phyloP scores from a whole-genome alignment of 768 basidiomycete genomes.

The Mycena galericulata region DNA sequence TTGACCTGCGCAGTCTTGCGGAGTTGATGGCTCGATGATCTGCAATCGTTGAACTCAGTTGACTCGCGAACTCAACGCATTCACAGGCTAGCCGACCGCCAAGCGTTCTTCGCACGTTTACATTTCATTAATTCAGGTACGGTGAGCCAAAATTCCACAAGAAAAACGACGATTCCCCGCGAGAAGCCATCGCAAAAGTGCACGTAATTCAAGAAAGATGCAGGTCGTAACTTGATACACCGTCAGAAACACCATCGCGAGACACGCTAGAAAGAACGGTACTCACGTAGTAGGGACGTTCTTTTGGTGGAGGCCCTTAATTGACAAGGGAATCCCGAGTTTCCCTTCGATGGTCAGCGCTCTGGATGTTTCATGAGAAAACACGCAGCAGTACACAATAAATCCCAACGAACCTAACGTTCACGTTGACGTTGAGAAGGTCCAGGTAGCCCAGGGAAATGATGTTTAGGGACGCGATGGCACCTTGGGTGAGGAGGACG shows the following conservation, averaged over 20 bases:
- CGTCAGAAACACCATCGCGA: background rate
- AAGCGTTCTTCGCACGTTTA: too few relatives aligned
- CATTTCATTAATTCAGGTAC: too few relatives aligned
- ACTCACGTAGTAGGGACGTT: slow-evolving; percentile 35
- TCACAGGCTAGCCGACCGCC: too few relatives aligned
- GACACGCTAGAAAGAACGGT: too few relatives aligned
- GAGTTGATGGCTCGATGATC: too few relatives aligned
- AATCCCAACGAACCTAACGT: slow-evolving; percentile 47
- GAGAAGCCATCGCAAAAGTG: too few relatives aligned
- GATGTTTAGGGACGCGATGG: slow-evolving; percentile 60
- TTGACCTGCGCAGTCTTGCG: too few relatives aligned
- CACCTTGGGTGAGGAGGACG: slow-evolving; percentile 67
- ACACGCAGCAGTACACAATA: background rate
- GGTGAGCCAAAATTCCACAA: too few relatives aligned
- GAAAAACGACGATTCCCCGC: too few relatives aligned
- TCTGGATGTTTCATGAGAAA: background rate
- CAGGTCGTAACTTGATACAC: background rate
- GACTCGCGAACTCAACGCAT: too few relatives aligned
- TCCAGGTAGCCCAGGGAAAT: slow-evolving; percentile 68
- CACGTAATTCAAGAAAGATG: too few relatives aligned
- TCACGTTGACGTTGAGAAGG: slow-evolving; percentile 54
- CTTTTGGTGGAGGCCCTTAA: slow-evolving; percentile 34
- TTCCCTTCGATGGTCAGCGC: slow-evolving; percentile 31
- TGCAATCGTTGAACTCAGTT: too few relatives aligned
- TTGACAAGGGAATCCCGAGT: slow-evolving; percentile 34